These are phyloP conservation scores for Komagataella phaffii DNA, from an alignment of 805 yeast species.

Conservation along the genomic window DNA sequence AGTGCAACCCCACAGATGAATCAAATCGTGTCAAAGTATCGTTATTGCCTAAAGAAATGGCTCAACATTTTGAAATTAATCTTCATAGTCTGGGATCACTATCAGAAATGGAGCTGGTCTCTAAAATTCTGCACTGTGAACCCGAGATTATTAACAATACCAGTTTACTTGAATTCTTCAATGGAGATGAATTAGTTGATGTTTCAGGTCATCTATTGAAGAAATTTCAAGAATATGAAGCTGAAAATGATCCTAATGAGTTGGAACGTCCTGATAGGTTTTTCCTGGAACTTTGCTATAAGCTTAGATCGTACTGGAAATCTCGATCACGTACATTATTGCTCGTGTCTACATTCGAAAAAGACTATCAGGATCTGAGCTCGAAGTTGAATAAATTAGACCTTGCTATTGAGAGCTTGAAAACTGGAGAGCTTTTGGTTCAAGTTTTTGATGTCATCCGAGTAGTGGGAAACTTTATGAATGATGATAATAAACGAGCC, in stretches of 20 bases:
- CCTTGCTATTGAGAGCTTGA: slow-evolving; percentile 40
- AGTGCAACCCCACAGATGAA: slow-evolving; percentile 19
- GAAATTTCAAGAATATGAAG: slow-evolving; percentile 51
- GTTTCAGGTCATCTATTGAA: slow-evolving; percentile 41
- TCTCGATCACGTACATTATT: slow-evolving; percentile 53
- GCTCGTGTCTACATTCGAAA: slow-evolving; percentile 41
- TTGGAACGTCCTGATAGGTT: slow-evolving; percentile 61
- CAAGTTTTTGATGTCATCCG: slow-evolving; percentile 52
- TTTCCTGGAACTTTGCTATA: slow-evolving; percentile 53
- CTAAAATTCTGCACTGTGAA: slow-evolving; percentile 48
- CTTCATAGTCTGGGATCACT: slow-evolving; percentile 46
- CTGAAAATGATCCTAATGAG: slow-evolving; percentile 39
- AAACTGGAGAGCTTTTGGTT: slow-evolving; percentile 37
- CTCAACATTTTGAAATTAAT: slow-evolving; percentile 73
- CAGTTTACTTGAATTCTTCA: slow-evolving; percentile 57
- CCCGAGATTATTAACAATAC: slow-evolving; percentile 33
- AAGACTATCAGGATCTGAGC: slow-evolving; percentile 51
- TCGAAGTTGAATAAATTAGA: slow-evolving; percentile 44
- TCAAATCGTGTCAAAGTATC: slow-evolving; percentile 33
- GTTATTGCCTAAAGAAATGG: slow-evolving; percentile 54
- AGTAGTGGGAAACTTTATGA: slow-evolving; percentile 72
- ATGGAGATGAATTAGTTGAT: slow-evolving; percentile 50
- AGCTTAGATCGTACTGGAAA: slow-evolving; percentile 59
- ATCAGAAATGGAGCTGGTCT: slow-evolving; percentile 39
- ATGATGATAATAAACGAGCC: slow-evolving; percentile 53